Percentiles rank a stretch among this genome's conserved stretches.
These are phyloP conservation scores for Epithemia pelagica DNA, from an alignment of 108 stramenopile species.

Conservation along the genomic window DNA sequence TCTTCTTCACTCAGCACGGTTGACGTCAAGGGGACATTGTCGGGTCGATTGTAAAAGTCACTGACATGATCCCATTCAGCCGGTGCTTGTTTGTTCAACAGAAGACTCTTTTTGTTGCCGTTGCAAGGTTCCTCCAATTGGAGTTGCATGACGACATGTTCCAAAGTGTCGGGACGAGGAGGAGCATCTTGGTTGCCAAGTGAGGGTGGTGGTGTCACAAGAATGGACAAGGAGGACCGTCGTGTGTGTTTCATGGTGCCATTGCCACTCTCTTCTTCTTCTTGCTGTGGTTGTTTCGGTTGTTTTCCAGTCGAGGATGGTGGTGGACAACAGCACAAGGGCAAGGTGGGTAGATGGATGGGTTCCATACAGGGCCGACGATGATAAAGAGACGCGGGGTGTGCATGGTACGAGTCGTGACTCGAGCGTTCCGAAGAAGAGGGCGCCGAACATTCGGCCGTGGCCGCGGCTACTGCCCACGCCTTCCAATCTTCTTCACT, in stretches of 20 bases:
- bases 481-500: not conserved
- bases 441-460: not conserved
- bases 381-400: too few species aligned
- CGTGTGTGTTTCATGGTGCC: not conserved
- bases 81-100: too few species aligned
- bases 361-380: too few species aligned
- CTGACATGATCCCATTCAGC: not conserved
- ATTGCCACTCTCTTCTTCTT: not conserved
- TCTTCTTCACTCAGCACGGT: too few species aligned
- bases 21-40: not conserved
- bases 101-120: not conserved
- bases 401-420: too few species aligned
- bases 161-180: not conserved
- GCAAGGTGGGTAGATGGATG: too few species aligned
- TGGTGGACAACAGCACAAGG: too few species aligned
- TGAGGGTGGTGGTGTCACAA: not conserved
- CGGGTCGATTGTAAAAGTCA: not conserved
- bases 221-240: too few species aligned
- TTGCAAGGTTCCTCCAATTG: not conserved
- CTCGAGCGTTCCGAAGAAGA: too few species aligned
- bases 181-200: not conserved
- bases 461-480: not conserved
- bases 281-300: not conserved
- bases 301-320: too few species aligned
- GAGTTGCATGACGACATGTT: not conserved